phyloP scores from a whole-genome alignment of 768 basidiomycete species.

The Lentinus brumalis region DNA sequence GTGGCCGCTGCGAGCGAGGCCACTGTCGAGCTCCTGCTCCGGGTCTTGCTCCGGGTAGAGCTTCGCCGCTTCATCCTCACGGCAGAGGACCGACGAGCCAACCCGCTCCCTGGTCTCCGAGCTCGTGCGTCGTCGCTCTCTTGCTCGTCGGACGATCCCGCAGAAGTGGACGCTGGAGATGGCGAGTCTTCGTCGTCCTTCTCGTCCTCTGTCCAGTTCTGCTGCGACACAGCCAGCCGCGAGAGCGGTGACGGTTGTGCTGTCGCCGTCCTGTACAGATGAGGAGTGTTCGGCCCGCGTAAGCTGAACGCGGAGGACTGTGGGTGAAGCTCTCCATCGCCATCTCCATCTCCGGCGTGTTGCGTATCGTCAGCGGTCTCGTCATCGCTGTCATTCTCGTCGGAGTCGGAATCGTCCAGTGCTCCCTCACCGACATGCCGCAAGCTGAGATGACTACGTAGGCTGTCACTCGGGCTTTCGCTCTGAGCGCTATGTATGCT shows the following conservation, averaged over 20 bases:
- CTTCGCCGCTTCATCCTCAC: conserved; percentile 3
- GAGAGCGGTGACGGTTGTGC: conserved; percentile 71
- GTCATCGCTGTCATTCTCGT: conserved; percentile 31
- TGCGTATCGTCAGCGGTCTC: background rate
- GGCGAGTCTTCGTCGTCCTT: conserved; percentile 55
- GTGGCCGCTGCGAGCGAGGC: conserved; percentile 54
- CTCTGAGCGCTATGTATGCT: conserved; percentile 36
- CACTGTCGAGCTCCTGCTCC: conserved; percentile 70
- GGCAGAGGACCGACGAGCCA: conserved; percentile 20
- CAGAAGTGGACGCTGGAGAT: conserved; percentile 57
- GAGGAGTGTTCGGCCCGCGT: conserved; percentile 38
- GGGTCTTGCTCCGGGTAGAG: conserved; percentile 34
- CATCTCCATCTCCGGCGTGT: background rate
- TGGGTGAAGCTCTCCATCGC: background rate
- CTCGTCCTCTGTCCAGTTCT: conserved; percentile 55
- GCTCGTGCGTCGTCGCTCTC: conserved; percentile 15
- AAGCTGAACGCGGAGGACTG: background rate
- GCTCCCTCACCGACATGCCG: conserved; percentile 77
- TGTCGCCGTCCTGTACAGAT: conserved; percentile 30
- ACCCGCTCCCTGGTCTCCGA: conserved; percentile 27
- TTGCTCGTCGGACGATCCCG: conserved; percentile 39
- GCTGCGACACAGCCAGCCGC: conserved; percentile 49
- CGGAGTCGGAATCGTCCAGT: conserved; percentile 76
- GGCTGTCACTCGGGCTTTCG: conserved; percentile 36
- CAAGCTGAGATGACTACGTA: conserved; percentile 41